Evolutionary conservation across 139 green algal genomes (phyloP), one percentile per base, ranked within the genome.

Genomic region (Asterochloris sp.): DNA sequence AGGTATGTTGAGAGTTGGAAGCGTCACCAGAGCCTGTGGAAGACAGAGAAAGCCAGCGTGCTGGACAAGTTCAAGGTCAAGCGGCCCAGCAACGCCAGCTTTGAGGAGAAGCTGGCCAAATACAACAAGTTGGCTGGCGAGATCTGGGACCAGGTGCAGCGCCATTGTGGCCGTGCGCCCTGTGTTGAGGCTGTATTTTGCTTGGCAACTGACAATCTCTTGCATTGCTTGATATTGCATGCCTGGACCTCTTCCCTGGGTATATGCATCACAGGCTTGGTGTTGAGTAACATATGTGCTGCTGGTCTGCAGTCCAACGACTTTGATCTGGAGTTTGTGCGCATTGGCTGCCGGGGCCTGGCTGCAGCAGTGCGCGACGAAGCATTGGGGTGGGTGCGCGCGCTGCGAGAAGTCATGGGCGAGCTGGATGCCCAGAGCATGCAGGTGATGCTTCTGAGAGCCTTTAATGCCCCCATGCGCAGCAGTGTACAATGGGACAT

Each of bases 1-100:
- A 76, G 69, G 64, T 93, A 93, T 76, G 81, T 93, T 1, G 94
- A 97, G 68, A 86, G 84, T 79, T 98, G 95, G 95, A 87, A 88
- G 64, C 81, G 85, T 11, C 91, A 95, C 80, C 85, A 92, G 82
- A 54, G 83, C 81, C 85, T 98, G 66, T 98, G 95, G 95, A 97
- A 97, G 89, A 84, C 86, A 14, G 95, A 98, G 84, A 92, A 93
- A 69, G 85, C 69, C 26, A 84, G 81, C 27, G 83, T 95, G 62
- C 74, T 97, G 62, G 94, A 97, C 78, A 96, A 97, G 84, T 95
- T 98, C 83, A 94, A 91, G 84, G 87, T 82, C n/a, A 71, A 73
- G 73, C 27, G 62, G 23, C 61, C 60, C 23, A 47, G 64, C 61
- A 69, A 66, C 26, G 29, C 81, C 60, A 73, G 38, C 13, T 84